Base-by-base conservation (phyloP, 768 basidiomycete species). In the Sporobolomyces pararoseus region DNA sequence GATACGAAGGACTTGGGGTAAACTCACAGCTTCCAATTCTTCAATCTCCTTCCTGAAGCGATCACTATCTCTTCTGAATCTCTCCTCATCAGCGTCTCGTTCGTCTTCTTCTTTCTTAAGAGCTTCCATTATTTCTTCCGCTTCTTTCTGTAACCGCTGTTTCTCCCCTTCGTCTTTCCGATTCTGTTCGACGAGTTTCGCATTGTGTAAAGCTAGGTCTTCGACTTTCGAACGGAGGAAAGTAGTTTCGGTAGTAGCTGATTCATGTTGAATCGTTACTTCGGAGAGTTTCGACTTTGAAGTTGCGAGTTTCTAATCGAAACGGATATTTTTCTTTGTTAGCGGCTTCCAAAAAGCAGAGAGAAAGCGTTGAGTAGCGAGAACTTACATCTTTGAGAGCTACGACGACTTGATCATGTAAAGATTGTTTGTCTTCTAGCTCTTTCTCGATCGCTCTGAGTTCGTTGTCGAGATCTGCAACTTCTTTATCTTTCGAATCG, bases 341-440 rank as follows among this genome's bases (percentile, higher is more conserved):
- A 49, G 12, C 14, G 23, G 47, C 39, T 42, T 42, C 39, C 17
- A 9, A 9, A 12, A 47, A 13, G 25, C 68, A 42, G 35, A 46
- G 3, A 19, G 35, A 49, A 29, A 32, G 47, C 12, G 17, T n/a
- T n/a, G n/a, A n/a, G n/a, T n/a, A n/a, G 16, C 2, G 39, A 47
- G 34, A 19, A 9, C 75, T 84, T 51, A 88, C 93, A 79, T 95
- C 90, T 79, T 94, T 95, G 53, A 95, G 83, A 3, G 88, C 88
- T 13, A 82, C 81, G 35, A 86, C 82, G 9, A 94, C 80, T n/a
- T 91, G 89, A 66, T 91, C 88, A 60, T 86, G 84, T 46, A 86
- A 71, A 13, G 84, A 82, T 44, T 88, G 86, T 58, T 78, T 70
- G 39, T 82, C 81, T 54, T 91, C 88, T 74, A 80, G 76, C 35